Base-by-base conservation (phyloP, 257 asterid species). In the Gentiana straminea region DNA sequence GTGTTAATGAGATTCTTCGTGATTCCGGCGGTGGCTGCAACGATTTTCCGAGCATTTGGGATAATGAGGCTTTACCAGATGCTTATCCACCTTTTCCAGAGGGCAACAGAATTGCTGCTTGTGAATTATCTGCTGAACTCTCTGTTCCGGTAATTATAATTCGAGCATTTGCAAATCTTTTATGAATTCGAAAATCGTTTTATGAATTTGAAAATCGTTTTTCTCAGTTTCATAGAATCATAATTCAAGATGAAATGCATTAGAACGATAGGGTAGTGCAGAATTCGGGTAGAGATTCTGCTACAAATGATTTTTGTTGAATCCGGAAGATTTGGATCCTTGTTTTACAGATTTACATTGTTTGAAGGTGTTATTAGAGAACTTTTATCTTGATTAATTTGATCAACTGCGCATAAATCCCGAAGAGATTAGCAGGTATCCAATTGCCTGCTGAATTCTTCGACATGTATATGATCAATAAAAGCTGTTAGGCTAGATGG, bases 61-160 rank as follows among this genome's bases (percentile, higher is more conserved):
- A 24, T 24, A 69, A 79, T 35, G 85, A 83, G 38, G 58, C 77
- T 7, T 65, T 84, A 75, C 81, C 84, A 45, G 84, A 70, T 8
- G 62, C 77, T 8, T 82, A 64, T 67, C 73, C 72, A n/a, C 69
- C 85, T 64, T 82, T 84, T 81, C 41, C 80, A 63, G 67, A 70
- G 49, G 48, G 67, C 67, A 73, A 68, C 32, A 51, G 61, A 63
- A 63, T 62, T 62, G 55, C 77, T 1, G 82, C 79, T 1, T 69
- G 89, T 3, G 93, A 77, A 72, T 81, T 87, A 38, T 79, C 93
- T 0, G 81, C 90, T 0, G 94, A 84, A 72, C 83, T 87, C 78
- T 81, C 89, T 49, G 84, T 87, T 73, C 98, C 95, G 84, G 96
- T 91, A 68, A 81, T 86, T 51, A 38, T 59, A 33, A 8, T 50